These are phyloP conservation scores for Umbelopsis sp. DNA, from an alignment of 371 early-diverging fungal species.

Conservation along the genomic window DNA sequence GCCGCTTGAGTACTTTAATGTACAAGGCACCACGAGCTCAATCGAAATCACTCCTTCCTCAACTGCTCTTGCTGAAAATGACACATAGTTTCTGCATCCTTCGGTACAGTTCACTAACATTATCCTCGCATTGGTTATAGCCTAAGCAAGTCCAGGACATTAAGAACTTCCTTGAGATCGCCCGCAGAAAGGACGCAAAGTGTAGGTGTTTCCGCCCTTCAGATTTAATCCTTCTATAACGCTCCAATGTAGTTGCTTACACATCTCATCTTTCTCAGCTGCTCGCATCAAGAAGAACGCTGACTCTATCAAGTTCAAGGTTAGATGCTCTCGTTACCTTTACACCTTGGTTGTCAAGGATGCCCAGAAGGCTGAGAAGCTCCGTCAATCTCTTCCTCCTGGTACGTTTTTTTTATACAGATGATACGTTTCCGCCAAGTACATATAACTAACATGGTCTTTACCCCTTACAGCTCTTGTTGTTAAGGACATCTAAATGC, in stretches of 20 bases:
- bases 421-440: neutral
- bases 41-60: no score
- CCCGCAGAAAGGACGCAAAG: constrained; percentile 89
- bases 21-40: no score
- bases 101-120: neutral
- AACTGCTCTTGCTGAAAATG: no score
- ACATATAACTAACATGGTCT: neutral
- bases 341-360: constrained; percentile 93
- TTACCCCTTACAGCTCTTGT: constrained; percentile 24
- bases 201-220: constrained; percentile 14
- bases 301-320: constrained; percentile 94
- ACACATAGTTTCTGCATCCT: no score
- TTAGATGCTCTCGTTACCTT: constrained; percentile 93
- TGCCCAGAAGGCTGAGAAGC: constrained; percentile 92
- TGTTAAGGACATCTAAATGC: constrained; percentile 38
- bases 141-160: constrained; percentile 94
- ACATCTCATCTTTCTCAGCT: constrained; percentile 42
- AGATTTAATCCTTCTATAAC: neutral
- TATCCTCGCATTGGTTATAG: constrained; percentile 39
- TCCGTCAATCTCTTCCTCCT: constrained; percentile 86
- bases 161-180: constrained; percentile 93
- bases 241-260: constrained; percentile 7
- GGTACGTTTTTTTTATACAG: constrained; percentile 43
- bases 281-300: constrained; percentile 95
- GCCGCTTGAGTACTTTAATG: no score